phyloP scores from a whole-genome alignment of 2,329 filamentous ascomycete genomes.

The Escovopsis sp. region DNA sequence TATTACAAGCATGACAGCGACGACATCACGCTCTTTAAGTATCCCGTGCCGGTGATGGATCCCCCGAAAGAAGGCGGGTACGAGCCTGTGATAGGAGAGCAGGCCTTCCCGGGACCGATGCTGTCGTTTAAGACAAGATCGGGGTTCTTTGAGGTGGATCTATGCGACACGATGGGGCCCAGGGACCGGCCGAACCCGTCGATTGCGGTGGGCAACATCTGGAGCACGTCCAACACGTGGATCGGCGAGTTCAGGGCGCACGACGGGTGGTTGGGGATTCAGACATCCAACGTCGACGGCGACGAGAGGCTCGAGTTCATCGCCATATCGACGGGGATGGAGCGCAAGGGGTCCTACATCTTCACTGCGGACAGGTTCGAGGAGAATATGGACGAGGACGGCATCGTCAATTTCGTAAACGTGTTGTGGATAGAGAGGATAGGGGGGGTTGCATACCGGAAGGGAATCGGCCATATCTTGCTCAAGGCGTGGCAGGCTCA shows the following conservation, averaged over 20 bases:
- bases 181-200: conserved; percentile 23
- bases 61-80: conserved; percentile 15
- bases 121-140: conserved; percentile 25
- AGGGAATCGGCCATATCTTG: conserved; percentile 28
- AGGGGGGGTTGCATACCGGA: conserved; percentile 25
- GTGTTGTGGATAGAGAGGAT: conserved; percentile 32
- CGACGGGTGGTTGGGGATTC: conserved; percentile 29
- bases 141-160: conserved; percentile 27
- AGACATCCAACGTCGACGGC: conserved; percentile 31
- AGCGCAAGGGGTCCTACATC: conserved; percentile 26
- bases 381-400: conserved; percentile 26
- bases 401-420: conserved; percentile 30
- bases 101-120: conserved; percentile 22
- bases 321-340: conserved; percentile 25
- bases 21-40: conserved; percentile 23
- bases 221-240: conserved; percentile 21
- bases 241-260: conserved; percentile 29
- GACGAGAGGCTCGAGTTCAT: conserved; percentile 30
- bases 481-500: conserved; percentile 26
- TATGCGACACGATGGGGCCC: conserved; percentile 20
- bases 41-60: conserved; percentile 26
- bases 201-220: conserved; percentile 29
- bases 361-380: conserved; percentile 25
- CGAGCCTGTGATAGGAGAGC: conserved; percentile 16
- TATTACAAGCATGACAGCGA: conserved; percentile 28